phyloP scores from a whole-genome alignment of 805 yeast species.

The Clavispora fructus region DNA sequence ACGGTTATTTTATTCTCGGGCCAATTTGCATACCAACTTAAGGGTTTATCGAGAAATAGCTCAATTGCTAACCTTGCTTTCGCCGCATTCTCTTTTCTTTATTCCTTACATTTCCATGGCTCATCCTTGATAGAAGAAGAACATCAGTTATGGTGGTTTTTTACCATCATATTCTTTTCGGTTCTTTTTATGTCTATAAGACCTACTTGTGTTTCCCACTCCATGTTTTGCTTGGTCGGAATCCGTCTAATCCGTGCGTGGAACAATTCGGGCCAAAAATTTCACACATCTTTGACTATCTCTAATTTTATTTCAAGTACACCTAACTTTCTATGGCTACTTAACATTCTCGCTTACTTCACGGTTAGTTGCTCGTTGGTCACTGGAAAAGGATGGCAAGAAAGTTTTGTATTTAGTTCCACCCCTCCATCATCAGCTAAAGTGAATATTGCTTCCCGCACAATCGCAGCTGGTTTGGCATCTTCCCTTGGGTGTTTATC shows the following conservation, averaged over 20 bases:
- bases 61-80: neutral
- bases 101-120: constrained; percentile 77
- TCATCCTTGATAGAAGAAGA: constrained; percentile 82
- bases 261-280: constrained; percentile 89
- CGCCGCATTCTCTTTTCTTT: constrained; percentile 35
- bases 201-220: constrained; percentile 1
- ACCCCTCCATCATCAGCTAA: neutral
- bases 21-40: neutral
- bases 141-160: constrained; percentile 90
- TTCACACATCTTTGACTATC: constrained; percentile 35
- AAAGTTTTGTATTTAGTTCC: constrained; percentile 14
- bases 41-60: too few relatives aligned
- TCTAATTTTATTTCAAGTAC: constrained; percentile 36
- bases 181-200: constrained; percentile 6
- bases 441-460: constrained; percentile 16
- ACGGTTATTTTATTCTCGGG: constrained; percentile 2
- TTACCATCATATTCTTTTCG: constrained; percentile 15
- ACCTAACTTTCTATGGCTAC: constrained; percentile 40
- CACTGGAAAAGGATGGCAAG: constrained; percentile 22
- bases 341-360: constrained; percentile 39
- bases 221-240: constrained; percentile 21
- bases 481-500: constrained; percentile 44
- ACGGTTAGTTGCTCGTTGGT: constrained; percentile 14
- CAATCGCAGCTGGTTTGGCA: constrained; percentile 40
- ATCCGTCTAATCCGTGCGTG: constrained; percentile 69